Evolutionary conservation across 164 flowering plant genomes (phyloP).

Genomic region (Hamamelis virginiana): DNA sequence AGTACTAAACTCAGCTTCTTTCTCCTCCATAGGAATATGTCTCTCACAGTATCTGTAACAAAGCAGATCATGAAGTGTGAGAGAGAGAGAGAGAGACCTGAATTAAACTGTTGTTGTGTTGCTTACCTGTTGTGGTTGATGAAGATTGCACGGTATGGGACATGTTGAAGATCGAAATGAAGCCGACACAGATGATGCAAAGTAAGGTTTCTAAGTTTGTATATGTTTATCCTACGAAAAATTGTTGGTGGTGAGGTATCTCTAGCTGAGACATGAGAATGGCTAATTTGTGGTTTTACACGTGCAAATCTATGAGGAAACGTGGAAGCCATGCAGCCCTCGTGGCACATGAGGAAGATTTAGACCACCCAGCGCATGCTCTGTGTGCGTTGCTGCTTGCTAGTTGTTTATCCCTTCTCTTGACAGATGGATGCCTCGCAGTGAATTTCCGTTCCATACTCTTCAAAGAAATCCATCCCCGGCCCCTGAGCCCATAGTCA

Average conservation of each 20-base stretch:
- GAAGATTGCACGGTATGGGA: conserved; percentile 5
- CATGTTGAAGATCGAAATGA: conserved; percentile 8
- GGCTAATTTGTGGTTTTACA: neutral
- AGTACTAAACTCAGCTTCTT: conserved; percentile 32
- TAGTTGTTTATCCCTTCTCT: too few species aligned
- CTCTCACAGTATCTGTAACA: conserved; percentile 25
- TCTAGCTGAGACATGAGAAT: neutral
- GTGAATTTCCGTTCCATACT: too few species aligned
- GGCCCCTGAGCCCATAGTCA: too few species aligned
- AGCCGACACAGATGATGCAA: neutral
- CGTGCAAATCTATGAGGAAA: neutral
- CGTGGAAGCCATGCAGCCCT: conserved; percentile 1
- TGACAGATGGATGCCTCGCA: too few species aligned
- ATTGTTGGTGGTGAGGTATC: neutral
- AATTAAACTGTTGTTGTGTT: neutral
- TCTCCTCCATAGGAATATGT: conserved; percentile 49
- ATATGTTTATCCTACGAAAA: neutral
- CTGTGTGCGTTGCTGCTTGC: too few species aligned
- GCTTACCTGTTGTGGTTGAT: conserved; percentile 4
- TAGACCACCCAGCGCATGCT: too few species aligned
- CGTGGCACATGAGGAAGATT: neutral
- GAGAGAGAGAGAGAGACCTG: neutral
- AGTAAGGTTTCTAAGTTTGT: neutral
- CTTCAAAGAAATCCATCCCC: too few species aligned
- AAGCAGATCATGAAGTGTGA: neutral